phyloP scores from a whole-genome alignment of 305 asterid species.

The Ilex paraguariensis region DNA sequence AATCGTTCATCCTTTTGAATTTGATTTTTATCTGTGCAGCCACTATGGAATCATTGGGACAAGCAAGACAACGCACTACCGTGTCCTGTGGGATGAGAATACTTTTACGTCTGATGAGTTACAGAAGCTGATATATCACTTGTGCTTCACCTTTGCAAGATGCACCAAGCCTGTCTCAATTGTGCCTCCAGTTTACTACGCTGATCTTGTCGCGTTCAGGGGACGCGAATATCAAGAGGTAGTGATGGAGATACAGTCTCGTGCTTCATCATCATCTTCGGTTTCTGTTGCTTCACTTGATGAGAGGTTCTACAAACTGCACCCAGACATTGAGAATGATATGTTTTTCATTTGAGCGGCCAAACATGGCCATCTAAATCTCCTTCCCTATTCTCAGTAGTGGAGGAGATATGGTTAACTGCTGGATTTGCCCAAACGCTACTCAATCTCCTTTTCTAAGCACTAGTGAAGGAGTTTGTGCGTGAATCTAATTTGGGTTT shows the following conservation, averaged over 20 bases:
- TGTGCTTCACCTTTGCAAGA: conserved; percentile 66
- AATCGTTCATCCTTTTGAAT: conserved; percentile 51
- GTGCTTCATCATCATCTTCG: background rate
- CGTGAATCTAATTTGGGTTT: too few relatives aligned
- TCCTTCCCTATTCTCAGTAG: background rate
- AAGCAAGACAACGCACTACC: conserved; percentile 58
- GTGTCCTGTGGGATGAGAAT: conserved; percentile 52
- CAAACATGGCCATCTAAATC: background rate
- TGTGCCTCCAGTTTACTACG: conserved; percentile 67
- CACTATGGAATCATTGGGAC: conserved; percentile 63
- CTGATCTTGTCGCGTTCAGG: conserved; percentile 66
- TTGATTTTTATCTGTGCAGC: conserved; percentile 69
- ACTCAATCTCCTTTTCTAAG: too few relatives aligned
- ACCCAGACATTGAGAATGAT: conserved; percentile 31
- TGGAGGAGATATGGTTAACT: too few relatives aligned
- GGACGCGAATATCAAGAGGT: conserved; percentile 66
- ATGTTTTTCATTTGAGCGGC: conserved; percentile 52
- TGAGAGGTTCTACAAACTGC: conserved; percentile 32
- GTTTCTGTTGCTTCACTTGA: conserved; percentile 25
- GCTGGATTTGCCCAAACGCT: background rate
- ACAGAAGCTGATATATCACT: conserved; percentile 49
- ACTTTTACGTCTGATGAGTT: conserved; percentile 29
- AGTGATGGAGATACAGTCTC: conserved; percentile 20
- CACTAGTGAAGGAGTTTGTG: conserved; percentile 13
- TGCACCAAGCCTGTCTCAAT: conserved; percentile 70